Evolutionary conservation across 805 yeast genomes (phyloP), one percentile per base, ranked within the genome.

Genomic region (Teunomyces stri): DNA sequence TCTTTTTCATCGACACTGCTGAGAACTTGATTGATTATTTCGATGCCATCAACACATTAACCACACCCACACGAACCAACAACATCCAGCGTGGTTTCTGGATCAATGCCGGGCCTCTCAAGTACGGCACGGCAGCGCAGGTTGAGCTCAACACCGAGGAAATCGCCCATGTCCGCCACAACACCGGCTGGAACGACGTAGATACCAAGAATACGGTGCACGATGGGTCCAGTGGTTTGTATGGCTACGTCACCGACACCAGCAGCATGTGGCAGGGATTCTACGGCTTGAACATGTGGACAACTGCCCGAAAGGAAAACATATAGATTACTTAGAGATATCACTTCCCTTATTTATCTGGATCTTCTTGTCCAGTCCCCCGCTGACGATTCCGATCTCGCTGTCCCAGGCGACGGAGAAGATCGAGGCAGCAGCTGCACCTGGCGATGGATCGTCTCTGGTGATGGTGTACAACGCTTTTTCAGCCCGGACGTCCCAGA

Each of bases 401-500:
- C 64, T 61, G 56, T 85, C 85, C 98, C 98, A 94, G 57, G 80
- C 84, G 44, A 89, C 92, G 28, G 87, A 89, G 63, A 90, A 89
- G 27, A 25, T 25, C 27, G 27, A 25, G 18, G 92, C 91, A 61
- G 91, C 89, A 42, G 78, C 72, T 45, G 78, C 74, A 13, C 69
- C 71, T 52, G 70, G 73, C 27, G 57, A 53, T 28, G 68, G 70
- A 9, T 69, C 70, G 59, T 89, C 86, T 65, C 98, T 81, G 12
- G 86, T 79, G 42, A 94, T 81, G 5, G 95, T 87, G 65, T 87
- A 89, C 71, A 94, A 72, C 10, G 94, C 78, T 58, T 83, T 80
- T 53, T 84, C 86, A 4, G 97, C 86, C 61, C 99, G 82, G 7
- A 92, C 79, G 66, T 92, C 99, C 99, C 99, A 94, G 16, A 94